Evolutionary conservation across 345 rosid genomes (phyloP).

Genomic region (Zanthoxylum bungeanum): DNA sequence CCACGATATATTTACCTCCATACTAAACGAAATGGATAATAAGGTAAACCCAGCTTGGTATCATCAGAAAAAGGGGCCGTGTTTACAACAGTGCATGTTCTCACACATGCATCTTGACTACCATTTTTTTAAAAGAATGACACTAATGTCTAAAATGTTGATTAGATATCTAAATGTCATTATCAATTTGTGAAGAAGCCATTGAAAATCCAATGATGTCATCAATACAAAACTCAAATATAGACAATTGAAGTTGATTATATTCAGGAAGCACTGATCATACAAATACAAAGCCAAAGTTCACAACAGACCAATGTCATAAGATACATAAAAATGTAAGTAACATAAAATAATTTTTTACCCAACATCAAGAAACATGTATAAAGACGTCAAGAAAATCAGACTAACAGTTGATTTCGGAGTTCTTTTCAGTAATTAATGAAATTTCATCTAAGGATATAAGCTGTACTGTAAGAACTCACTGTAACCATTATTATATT

Average conservation of each 20-base stretch:
- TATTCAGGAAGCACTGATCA: not conserved
- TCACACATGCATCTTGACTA: not conserved
- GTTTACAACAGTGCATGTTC: not conserved
- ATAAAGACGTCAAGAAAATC: not conserved
- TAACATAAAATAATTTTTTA: not conserved
- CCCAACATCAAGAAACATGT: not conserved
- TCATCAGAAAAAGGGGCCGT: not conserved
- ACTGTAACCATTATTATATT: not conserved
- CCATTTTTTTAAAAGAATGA: not conserved
- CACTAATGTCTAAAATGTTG: not conserved
- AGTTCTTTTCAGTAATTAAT: not conserved
- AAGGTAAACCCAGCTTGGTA: not conserved
- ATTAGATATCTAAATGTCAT: not conserved
- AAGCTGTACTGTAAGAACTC: not conserved
- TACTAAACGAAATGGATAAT: not conserved
- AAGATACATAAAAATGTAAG: not conserved
- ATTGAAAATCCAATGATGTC: not conserved
- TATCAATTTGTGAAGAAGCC: not conserved
- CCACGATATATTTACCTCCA: not conserved
- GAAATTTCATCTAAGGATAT: not conserved
- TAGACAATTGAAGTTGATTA: not conserved
- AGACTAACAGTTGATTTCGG: too few relatives aligned
- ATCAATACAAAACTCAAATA: not conserved
- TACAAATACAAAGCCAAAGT: not conserved
- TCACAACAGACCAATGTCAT: not conserved